Evolutionary conservation across 2,329 filamentous ascomycete species (phyloP).

Genomic region (Aspergillus ustus): DNA sequence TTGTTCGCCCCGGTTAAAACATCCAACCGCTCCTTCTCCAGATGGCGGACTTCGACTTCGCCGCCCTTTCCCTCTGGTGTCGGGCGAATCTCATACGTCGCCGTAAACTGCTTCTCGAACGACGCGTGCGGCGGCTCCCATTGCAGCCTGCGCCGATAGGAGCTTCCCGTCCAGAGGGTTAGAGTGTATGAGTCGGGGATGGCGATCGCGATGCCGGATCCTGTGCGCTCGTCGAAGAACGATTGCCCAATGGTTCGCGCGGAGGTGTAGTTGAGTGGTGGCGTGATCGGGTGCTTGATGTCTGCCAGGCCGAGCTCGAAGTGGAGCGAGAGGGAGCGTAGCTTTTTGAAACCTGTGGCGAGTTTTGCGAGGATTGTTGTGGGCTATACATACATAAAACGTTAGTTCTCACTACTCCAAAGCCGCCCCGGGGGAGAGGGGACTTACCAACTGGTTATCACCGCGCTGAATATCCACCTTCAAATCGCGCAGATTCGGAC

Average conservation of each 20-base stretch:
- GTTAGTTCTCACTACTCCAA: too few species aligned
- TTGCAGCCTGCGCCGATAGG: neutral
- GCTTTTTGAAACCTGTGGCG: neutral
- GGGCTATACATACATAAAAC: too few species aligned
- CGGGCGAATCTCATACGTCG: neutral
- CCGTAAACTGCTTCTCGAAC: neutral
- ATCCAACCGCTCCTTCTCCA: neutral
- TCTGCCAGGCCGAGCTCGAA: neutral
- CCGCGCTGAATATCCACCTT: neutral
- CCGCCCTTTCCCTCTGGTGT: too few species aligned
- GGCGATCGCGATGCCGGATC: neutral
- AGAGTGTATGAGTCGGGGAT: neutral
- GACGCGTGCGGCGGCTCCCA: neutral
- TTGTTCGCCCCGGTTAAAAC: too few species aligned
- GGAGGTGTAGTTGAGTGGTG: neutral
- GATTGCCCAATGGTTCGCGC: neutral
- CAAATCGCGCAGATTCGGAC: neutral
- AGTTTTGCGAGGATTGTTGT: neutral
- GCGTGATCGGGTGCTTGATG: neutral
- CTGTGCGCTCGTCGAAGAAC: neutral
- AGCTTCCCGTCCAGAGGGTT: neutral
- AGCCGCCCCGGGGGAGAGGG: too few species aligned
- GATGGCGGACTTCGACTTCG: neutral
- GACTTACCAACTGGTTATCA: neutral
- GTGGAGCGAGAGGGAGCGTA: neutral